Base-by-base conservation (phyloP, 805 yeast genomes). In the Ogataea corticis region DNA sequence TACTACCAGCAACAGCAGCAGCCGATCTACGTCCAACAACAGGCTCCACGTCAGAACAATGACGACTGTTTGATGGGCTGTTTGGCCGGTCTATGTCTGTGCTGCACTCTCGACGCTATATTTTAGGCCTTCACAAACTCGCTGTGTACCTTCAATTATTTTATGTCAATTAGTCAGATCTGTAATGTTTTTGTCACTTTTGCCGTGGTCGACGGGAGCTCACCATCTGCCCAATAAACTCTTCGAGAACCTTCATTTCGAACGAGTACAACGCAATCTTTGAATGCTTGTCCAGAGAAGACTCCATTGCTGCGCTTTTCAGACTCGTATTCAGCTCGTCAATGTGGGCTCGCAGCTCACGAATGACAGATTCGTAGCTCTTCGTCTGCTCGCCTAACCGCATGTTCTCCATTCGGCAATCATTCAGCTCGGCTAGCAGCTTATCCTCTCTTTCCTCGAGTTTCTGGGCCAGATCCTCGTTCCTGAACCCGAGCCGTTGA, bases 11-110 rank as follows among this genome's bases (percentile, higher is more conserved):
- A 69, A 49, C 68, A 57, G 49, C 68, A 56, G 45, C 78, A 71
- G 48, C 80, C 72, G 49, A 15, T 28, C 10, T 47, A 48, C 36
- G 42, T 42, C 17, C 49, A 73, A 47, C 79, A 75, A 50, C 79
- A 73, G 51, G 70, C 62, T 34, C 70, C 72, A 7, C 70, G 63
- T 28, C 53, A 54, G 27, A 57, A 58, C 17, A 68, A 67, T 38
- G 67, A 67, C 43, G 59, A 62, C 10, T 78, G 82, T 62, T 63
- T 76, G 54, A 63, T 75, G 55, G 82, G 76, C 11, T 77, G 82
- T 66, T 58, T 78, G 36, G 81, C 77, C 17, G 80, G 77, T 18
- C 45, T 77, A 59, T 78, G 83, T 72, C 50, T 77, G 48, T 78
- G 83, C 58, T 77, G 79, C 59, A 73, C 82, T 19, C 54, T 78